Evolutionary conservation across 1,139 yeast genomes (phyloP).

Genomic region (Protomyces arabidopsidicola): DNA sequence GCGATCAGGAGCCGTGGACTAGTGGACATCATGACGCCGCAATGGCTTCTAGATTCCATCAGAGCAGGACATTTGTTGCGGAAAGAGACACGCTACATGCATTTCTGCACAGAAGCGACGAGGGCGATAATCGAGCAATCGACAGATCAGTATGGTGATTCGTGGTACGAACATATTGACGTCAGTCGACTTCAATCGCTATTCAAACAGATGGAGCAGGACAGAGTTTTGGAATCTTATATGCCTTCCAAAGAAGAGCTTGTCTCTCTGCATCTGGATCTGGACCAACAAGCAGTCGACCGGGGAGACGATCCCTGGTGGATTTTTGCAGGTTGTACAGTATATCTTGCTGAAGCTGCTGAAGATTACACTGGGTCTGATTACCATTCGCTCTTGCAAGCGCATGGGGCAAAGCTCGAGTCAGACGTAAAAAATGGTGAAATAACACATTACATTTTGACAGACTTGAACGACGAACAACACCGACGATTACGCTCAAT

Average conservation of each 20-base stretch:
- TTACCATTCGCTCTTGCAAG: neutral
- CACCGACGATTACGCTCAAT: neutral
- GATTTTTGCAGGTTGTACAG: neutral
- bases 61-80: constrained; percentile 45
- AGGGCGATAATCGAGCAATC: constrained; percentile 32
- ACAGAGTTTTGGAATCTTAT: neutral
- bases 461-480: neutral
- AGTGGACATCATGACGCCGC: constrained; percentile 59
- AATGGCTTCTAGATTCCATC: constrained; percentile 70
- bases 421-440: neutral
- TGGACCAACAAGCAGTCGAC: neutral
- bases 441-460: neutral
- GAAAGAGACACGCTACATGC: constrained; percentile 59
- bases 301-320: neutral
- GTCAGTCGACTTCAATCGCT: constrained; percentile 31
- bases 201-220: constrained; percentile 23
- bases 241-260: neutral
- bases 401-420: neutral
- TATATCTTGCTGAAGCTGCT: neutral
- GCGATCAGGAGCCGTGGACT: constrained; percentile 46
- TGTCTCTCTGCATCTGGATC: neutral
- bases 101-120: constrained; percentile 40
- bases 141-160: constrained; percentile 39
- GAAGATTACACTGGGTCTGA: neutral
- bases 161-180: constrained; percentile 33